These are phyloP conservation scores for Ophiosphaerella korrae DNA, from an alignment of 2,329 filamentous ascomycete genomes.

Conservation along the genomic window DNA sequence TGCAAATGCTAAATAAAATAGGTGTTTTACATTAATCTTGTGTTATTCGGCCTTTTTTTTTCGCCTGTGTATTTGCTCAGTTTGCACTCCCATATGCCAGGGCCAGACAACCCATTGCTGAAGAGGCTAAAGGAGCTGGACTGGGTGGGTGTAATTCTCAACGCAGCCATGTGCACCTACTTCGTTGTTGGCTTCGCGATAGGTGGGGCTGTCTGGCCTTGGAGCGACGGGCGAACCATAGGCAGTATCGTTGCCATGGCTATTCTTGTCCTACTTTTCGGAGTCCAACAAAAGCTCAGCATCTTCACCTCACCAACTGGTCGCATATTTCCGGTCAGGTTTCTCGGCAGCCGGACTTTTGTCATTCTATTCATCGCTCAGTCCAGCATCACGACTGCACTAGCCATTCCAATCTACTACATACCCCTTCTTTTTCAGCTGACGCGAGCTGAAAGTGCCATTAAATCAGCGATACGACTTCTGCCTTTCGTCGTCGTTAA, in stretches of 20 bases:
- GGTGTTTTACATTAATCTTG: conserved; percentile 61
- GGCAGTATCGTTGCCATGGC: conserved; percentile 53
- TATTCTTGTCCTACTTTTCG: conserved; percentile 50
- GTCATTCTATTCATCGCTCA: conserved; percentile 11
- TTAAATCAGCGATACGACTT: conserved; percentile 27
- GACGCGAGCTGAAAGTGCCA: conserved; percentile 15
- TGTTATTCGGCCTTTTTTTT: conserved; percentile 51
- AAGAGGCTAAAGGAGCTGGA: conserved; percentile 15
- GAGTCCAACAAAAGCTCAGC: conserved; percentile 52
- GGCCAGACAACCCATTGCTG: not conserved
- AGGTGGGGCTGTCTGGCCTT: conserved; percentile 56
- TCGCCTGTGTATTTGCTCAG: conserved; percentile 38
- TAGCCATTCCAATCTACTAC: conserved; percentile 41
- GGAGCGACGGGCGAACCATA: conserved; percentile 54
- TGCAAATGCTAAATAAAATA: conserved; percentile 7
- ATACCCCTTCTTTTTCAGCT: conserved; percentile 39
- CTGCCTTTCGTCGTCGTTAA: conserved; percentile 31
- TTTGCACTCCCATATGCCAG: conserved; percentile 8
- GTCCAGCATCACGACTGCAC: conserved; percentile 35
- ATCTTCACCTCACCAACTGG: conserved; percentile 52
- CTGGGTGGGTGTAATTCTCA: conserved; percentile 52
- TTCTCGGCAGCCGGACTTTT: conserved; percentile 40
- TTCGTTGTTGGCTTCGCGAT: conserved; percentile 58
- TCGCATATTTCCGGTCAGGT: conserved; percentile 58
- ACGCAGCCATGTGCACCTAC: conserved; percentile 48